A percentile compares a stretch with the other conserved stretches of the same genome.
Evolutionary conservation across 768 basidiomycete species (phyloP).

Genomic region (Tulasnella sp.): DNA sequence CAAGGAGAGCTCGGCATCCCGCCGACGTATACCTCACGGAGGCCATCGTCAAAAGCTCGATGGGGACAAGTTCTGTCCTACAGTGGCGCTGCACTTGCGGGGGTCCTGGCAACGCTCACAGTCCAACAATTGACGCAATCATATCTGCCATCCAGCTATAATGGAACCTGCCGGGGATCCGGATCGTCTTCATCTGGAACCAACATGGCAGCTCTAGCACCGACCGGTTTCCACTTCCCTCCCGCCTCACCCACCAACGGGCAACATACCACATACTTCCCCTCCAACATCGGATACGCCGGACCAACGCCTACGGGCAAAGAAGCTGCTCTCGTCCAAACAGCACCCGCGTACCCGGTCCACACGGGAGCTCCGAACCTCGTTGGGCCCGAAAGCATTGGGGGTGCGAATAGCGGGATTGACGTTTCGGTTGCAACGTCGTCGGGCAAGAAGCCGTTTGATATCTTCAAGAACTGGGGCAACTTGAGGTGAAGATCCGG

Average conservation of each 20-base stretch:
- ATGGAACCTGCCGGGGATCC: neutral
- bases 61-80: neutral
- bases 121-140: neutral
- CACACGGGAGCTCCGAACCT: constrained; percentile 50
- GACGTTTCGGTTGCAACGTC: constrained; percentile 8
- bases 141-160: neutral
- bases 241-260: constrained; percentile 67
- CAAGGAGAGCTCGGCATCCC: neutral
- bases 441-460: constrained; percentile 43
- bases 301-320: constrained; percentile 61
- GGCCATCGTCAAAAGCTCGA: neutral
- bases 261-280: constrained; percentile 64
- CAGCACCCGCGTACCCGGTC: constrained; percentile 53
- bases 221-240: constrained; percentile 39
- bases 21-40: neutral
- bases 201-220: neutral
- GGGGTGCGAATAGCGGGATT: neutral
- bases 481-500: constrained; percentile 40
- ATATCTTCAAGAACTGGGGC: constrained; percentile 75
- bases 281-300: constrained; percentile 69
- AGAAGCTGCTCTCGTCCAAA: constrained; percentile 32
- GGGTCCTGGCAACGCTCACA: neutral
- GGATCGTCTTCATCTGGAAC: neutral
- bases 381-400: constrained; percentile 27
- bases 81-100: neutral